Conservation (phyloP, 2,329 filamentous ascomycete species). For the Xylaria sp. region DNA sequence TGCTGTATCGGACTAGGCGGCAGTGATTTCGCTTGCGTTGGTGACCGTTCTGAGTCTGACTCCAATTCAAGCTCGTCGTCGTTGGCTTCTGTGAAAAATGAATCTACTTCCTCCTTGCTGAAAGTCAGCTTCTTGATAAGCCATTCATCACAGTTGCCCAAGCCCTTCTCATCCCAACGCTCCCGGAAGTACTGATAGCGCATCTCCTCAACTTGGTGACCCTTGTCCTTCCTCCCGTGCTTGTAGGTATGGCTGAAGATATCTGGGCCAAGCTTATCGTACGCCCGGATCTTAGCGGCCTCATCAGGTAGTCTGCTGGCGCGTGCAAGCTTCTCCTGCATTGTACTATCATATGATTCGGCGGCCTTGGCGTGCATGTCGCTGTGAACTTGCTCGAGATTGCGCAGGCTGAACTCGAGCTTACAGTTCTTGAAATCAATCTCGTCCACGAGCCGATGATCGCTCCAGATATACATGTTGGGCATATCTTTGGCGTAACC, state of each 20-base stretch:
- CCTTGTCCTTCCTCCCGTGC: conserved; percentile 30
- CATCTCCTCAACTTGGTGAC: conserved; percentile 40
- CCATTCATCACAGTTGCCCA: conserved; percentile 60
- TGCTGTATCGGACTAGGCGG: conserved; percentile 19
- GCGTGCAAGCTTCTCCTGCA: conserved; percentile 10
- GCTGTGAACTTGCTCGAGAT: conserved; percentile 51
- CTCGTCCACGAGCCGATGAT: conserved; percentile 57
- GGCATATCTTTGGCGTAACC: conserved; percentile 64
- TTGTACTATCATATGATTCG: not conserved
- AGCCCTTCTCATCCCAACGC: conserved; percentile 44
- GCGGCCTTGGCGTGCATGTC: conserved; percentile 56
- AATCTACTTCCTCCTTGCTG: conserved; percentile 65
- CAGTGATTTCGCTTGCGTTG: not conserved
- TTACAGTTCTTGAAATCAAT: conserved; percentile 65
- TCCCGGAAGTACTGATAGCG: conserved; percentile 46
- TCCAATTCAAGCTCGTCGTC: conserved; percentile 22
- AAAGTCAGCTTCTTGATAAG: conserved; percentile 72
- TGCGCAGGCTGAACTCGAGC: conserved; percentile 66
- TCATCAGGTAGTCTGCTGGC: conserved; percentile 18
- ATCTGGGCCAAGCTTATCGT: conserved; percentile 41
- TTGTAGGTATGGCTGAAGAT: conserved; percentile 43
- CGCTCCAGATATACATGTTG: conserved; percentile 77
- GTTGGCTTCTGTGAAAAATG: conserved; percentile 36
- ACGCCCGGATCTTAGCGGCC: conserved; percentile 18
- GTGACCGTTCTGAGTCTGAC: conserved; percentile 18